Base-by-base conservation (phyloP, 495 filamentous ascomycete genomes). In the Tuber magnatum region DNA sequence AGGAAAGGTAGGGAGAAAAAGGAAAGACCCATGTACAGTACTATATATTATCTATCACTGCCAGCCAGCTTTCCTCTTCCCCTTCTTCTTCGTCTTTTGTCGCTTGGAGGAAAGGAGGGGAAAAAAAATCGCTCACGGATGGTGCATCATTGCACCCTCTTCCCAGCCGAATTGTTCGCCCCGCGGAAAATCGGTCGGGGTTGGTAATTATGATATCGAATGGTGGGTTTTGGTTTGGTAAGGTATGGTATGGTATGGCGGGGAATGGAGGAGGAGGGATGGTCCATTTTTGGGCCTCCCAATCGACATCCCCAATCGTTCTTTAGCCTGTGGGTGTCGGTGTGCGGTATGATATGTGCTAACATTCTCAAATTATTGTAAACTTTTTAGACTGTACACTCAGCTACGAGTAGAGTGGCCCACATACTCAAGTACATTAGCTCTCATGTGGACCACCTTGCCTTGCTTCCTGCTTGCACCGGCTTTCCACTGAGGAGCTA, bases 111-210 rank as follows among this genome's bases (percentile, higher is more conserved):
- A 12, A 43, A 41, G 40, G 40, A 41, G 8, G 8, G 8, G 8
- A 41, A 46, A 65, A 35, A 65, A 65, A 65, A 65, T 65, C 56
- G 56, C 56, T 65, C 56, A 65, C n/a, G 14, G 56, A 65, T 35
- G 3, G 28, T 65, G 56, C 56, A 65, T 65, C 14, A 65, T 65
- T 65, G 28, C 56, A 20, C 56, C 56, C 56, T 65, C 56, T 20
- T 10, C 9, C 56, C 8, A 35, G 56, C 51, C 32, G 56, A 65
- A 65, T 65, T 65, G 56, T 35, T 35, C 28, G 56, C 56, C 56
- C 32, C 32, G 56, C 16, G 14, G n/a, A n/a, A 12, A 32, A 65
- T 65, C 56, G 56, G 28, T 35, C 8, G 32, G 51, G 24, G 14
- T 65, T 65, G 28, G 28, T 32, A n/a, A n/a, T n/a, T n/a, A 65